Conservation (phyloP, 805 yeast species). For the Barnettozyma wickerhamii region DNA sequence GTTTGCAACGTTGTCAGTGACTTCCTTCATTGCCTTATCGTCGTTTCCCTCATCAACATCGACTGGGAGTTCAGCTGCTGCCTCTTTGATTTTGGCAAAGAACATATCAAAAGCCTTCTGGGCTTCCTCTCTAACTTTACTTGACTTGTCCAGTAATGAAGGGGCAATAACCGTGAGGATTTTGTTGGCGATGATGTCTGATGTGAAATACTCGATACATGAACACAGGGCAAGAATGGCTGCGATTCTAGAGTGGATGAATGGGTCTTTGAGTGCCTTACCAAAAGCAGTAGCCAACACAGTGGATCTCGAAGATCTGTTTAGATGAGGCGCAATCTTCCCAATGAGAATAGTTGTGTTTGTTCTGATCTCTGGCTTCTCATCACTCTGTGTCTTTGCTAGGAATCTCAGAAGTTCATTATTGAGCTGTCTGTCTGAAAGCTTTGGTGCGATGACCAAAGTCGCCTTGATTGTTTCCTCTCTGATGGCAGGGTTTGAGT, state of each 20-base stretch:
- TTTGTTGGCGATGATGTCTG: conserved; percentile 74
- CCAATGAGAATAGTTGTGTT: conserved; percentile 70
- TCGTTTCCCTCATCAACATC: conserved; percentile 19
- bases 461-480: conserved; percentile 74
- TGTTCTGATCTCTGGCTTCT: conserved; percentile 69
- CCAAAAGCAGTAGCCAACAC: conserved; percentile 86
- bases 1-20: conserved; percentile 20
- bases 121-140: conserved; percentile 69
- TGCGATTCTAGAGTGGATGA: conserved; percentile 66
- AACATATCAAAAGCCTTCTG: conserved; percentile 60
- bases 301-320: conserved; percentile 52
- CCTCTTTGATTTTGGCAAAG: conserved; percentile 47
- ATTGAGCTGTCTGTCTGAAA: conserved; percentile 77
- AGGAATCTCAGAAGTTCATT: conserved; percentile 76
- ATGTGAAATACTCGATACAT: conserved; percentile 60
- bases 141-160: conserved; percentile 70
- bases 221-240: conserved; percentile 71
- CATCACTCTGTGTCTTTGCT: conserved; percentile 80
- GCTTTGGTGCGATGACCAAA: conserved; percentile 51
- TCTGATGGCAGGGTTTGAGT: conserved; percentile 75
- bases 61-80: conserved; percentile 34
- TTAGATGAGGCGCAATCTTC: conserved; percentile 57
- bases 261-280: conserved; percentile 77
- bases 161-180: conserved; percentile 83
- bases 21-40: conserved; percentile 25